A percentile compares a stretch with the other conserved stretches of the same genome.
phyloP scores from a whole-genome alignment of 2,329 filamentous ascomycete genomes.

The Cladosporium oxysporum region DNA sequence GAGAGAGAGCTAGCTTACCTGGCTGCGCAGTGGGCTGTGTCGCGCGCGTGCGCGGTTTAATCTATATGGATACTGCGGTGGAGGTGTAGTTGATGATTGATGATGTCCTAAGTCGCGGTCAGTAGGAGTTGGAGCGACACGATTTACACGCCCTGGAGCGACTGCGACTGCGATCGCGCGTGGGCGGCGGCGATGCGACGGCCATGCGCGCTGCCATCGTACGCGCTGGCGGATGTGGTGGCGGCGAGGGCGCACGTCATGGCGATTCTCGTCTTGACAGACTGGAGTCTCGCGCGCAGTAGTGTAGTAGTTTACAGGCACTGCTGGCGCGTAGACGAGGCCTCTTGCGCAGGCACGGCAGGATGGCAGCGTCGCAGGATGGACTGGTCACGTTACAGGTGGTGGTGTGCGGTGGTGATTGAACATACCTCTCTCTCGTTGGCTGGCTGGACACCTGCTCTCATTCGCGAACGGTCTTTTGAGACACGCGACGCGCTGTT shows the following conservation, averaged over 20 bases:
- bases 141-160: background rate
- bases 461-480: slow-evolving; percentile 9
- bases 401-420: slow-evolving; percentile 10
- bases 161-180: background rate
- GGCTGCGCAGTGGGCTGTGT: slow-evolving; percentile 10
- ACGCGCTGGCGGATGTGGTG: slow-evolving; percentile 10
- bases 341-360: slow-evolving; percentile 1
- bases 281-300: background rate
- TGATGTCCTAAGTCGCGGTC: slow-evolving; percentile 8
- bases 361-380: slow-evolving; percentile 15
- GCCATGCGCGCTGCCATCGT: slow-evolving; percentile 7
- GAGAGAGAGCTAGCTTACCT: slow-evolving; percentile 12
- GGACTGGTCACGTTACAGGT: slow-evolving; percentile 16
- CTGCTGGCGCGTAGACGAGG: background rate
- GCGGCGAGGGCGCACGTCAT: slow-evolving; percentile 14
- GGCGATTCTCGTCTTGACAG: background rate
- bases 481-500: slow-evolving; percentile 20
- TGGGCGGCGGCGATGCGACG: background rate
- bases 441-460: background rate
- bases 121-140: slow-evolving; percentile 5
- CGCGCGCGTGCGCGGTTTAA: slow-evolving; percentile 9
- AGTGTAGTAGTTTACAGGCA: background rate
- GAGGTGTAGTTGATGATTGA: background rate
- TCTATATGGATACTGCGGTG: background rate
- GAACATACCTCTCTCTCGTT: slow-evolving; percentile 5